Evolutionary conservation across 371 early-diverging fungal genomes (phyloP), one percentile per base, ranked within the genome.

Genomic region (Syncephalastrum contaminatum): DNA sequence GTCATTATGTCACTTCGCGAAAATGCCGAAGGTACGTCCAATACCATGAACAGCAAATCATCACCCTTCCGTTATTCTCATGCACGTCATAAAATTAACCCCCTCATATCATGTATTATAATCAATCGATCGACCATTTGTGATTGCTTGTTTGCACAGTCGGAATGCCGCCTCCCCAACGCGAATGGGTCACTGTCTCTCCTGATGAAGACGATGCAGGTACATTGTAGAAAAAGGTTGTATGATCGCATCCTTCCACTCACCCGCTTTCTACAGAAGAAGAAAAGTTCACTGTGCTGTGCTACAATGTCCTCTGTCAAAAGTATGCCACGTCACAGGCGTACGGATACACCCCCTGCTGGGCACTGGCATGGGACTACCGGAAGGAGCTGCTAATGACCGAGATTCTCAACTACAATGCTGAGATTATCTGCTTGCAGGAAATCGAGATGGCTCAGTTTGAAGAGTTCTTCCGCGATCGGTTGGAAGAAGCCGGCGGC

Each of bases 361-460:
- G 98, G 98, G 96, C 94, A 1, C 80, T 99, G 52, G 77, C 81
- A 0, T 96, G 97, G 93, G 94, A 96, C 21, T 92, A 93, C 69
- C 92, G 99, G 56, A 91, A 89, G 63, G 97, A 97, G 54, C 80
- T 84, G 16, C 84, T 99, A 47, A 67, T 97, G 49, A 84, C 93
- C 18, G 99, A 99, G 64, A 88, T 99, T 27, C 59, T 88, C n/a
- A 84, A 85, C 14, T 92, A 89, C 64, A 89, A 92, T 63, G 86
- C 97, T 0, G 99, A 99, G 70, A 88, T 99, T 57, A 69, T 99
- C n/a, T 98, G 97, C 66, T 73, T 99, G 52, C 99, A 98, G 86
- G 96, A 92, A 64, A 58, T 70, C 24, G 45, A 44, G 16, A 19
- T 21, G 45, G 45, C 21, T 10, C 91, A 92, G 54, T 97, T 80